Evolutionary conservation across 495 filamentous ascomycete genomes (phyloP).

Genomic region (Penicillium bialowiezense): DNA sequence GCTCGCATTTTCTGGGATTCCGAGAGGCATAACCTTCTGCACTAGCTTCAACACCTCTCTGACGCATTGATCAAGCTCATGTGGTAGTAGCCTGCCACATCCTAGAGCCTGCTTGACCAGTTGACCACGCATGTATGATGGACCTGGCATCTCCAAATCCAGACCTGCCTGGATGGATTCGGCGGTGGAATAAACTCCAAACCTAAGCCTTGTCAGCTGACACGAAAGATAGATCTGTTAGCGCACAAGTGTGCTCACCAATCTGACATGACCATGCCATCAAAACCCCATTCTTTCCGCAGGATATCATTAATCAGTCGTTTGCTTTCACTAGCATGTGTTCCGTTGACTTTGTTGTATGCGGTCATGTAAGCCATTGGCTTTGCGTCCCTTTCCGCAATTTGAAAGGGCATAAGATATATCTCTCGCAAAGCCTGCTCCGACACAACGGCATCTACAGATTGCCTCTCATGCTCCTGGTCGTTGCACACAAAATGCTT

Average conservation of each 20-base stretch:
- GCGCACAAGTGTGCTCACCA: conserved; percentile 43
- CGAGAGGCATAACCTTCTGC: no score
- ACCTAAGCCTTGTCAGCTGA: no score
- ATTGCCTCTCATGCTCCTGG: conserved; percentile 61
- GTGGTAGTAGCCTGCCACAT: no score
- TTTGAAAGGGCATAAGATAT: conserved; percentile 69
- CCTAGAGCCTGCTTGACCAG: no score
- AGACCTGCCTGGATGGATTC: conserved; percentile 60
- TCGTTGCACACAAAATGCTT: conserved; percentile 77
- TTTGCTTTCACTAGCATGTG: conserved; percentile 62
- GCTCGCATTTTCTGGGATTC: no score
- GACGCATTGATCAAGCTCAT: no score
- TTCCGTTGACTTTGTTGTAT: conserved; percentile 74
- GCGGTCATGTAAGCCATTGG: conserved; percentile 68
- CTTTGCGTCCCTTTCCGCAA: conserved; percentile 55
- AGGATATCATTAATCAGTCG: conserved; percentile 57
- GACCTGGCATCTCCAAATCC: conserved; percentile 71
- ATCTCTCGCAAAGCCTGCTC: conserved; percentile 68
- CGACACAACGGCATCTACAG: conserved; percentile 56
- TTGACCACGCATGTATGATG: no score
- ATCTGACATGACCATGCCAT: conserved; percentile 68
- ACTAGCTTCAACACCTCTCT: no score
- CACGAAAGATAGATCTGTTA: no score
- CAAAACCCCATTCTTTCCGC: conserved; percentile 67
- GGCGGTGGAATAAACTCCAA: conserved; percentile 28